phyloP scores from a whole-genome alignment of 2,329 filamentous ascomycete species.

The Pleurostoma richardsiae region DNA sequence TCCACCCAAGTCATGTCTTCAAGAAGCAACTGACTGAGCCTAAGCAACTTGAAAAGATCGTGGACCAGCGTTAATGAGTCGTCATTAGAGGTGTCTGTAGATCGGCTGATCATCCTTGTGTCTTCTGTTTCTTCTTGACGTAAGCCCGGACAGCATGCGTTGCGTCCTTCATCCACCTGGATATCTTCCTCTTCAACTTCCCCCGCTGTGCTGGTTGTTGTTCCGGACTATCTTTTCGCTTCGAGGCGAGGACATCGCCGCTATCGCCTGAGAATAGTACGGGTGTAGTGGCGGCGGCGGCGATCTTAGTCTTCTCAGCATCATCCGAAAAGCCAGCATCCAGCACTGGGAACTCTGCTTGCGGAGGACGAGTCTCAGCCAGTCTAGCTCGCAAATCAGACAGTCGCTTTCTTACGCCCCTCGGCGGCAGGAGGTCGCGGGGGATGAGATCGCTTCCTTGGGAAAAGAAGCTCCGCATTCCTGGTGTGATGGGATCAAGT shows the following conservation, averaged over 20 bases:
- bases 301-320: no score
- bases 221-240: no score
- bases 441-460: constrained; percentile 5
- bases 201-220: neutral
- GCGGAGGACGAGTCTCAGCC: constrained; percentile 10
- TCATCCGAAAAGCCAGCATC: no score
- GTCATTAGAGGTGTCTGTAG: neutral
- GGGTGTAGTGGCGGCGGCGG: no score
- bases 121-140: neutral
- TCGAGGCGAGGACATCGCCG: no score
- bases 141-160: constrained; percentile 1
- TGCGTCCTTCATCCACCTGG: constrained; percentile 6
- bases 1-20: no score
- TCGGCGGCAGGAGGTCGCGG: constrained; percentile 2
- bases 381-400: constrained; percentile 16
- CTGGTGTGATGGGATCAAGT: constrained; percentile 1
- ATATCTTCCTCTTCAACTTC: constrained; percentile 5
- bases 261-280: no score
- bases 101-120: neutral
- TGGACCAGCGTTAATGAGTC: no score
- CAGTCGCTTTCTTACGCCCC: constrained; percentile 15
- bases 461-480: constrained; percentile 12
- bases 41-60: no score
- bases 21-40: no score
- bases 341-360: no score